phyloP scores from a whole-genome alignment of 176 grass and related monocot species.

The Alopecurus myosuroides region DNA sequence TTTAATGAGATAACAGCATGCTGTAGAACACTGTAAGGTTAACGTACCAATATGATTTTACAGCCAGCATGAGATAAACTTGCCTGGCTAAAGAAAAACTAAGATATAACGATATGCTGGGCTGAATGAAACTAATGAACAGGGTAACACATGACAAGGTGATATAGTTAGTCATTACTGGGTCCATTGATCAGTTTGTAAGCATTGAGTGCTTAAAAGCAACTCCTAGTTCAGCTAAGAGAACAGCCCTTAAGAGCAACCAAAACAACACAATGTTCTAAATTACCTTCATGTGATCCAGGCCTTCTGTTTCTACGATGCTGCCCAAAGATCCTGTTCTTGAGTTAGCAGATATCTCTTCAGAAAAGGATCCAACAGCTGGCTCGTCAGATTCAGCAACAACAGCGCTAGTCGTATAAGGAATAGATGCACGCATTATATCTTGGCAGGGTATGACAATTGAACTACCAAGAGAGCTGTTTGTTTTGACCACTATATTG shows the following conservation, averaged over 20 bases:
- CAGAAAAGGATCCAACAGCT: constrained; percentile 28
- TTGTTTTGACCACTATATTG: constrained; percentile 77
- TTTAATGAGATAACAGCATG: neutral
- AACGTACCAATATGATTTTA: neutral
- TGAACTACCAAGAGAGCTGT: constrained; percentile 59
- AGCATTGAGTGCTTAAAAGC: neutral
- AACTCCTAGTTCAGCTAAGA: neutral
- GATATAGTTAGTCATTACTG: neutral
- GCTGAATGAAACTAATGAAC: constrained; percentile 1
- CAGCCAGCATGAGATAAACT: neutral
- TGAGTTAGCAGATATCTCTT: constrained; percentile 35
- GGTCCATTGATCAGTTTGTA: neutral
- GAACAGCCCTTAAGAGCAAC: constrained; percentile 2
- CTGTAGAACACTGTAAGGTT: neutral
- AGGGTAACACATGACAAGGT: neutral
- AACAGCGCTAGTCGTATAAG: constrained; percentile 12
- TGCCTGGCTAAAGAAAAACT: neutral
- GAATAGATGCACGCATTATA: constrained; percentile 35
- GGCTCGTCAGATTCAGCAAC: constrained; percentile 24
- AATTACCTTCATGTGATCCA: constrained; percentile 48
- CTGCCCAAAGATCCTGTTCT: constrained; percentile 49
- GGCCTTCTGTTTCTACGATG: constrained; percentile 35
- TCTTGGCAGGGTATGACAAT: constrained; percentile 72
- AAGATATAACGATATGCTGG: neutral
- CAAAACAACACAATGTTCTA: neutral